phyloP scores from a whole-genome alignment of 495 filamentous ascomycete species.

The Emericellopsis terricola region DNA sequence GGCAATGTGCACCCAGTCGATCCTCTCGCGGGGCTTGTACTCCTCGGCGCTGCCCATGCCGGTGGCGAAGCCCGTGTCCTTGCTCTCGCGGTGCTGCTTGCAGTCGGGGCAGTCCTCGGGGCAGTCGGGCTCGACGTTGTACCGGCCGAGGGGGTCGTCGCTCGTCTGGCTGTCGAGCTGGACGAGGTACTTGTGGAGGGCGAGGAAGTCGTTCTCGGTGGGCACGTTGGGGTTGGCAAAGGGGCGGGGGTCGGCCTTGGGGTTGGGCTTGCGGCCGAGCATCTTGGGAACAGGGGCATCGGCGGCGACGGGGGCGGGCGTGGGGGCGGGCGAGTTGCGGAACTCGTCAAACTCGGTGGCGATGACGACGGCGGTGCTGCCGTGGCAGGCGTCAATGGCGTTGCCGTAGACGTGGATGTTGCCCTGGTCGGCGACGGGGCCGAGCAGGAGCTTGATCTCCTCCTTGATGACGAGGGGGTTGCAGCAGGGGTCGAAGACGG shows the following conservation, averaged over 20 bases:
- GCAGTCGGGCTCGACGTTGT: conserved; percentile 15
- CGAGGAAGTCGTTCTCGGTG: conserved; percentile 17
- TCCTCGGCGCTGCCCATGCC: conserved; percentile 6
- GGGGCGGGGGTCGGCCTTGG: conserved; percentile 8
- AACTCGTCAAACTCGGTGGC: conserved; percentile 53
- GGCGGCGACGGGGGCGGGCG: conserved; percentile 1
- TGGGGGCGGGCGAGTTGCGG: conserved; percentile 9
- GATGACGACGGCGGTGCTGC: conserved; percentile 35
- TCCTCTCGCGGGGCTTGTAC: conserved; percentile 9
- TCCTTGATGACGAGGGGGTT: conserved; percentile 18
- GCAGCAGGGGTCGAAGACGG: conserved; percentile 61
- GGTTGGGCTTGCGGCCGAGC: conserved; percentile 4
- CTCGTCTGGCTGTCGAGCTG: background rate
- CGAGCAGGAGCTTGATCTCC: conserved; percentile 22
- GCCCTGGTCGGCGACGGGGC: conserved; percentile 17
- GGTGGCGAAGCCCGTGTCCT: conserved; percentile 7
- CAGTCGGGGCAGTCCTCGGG: conserved; percentile 18
- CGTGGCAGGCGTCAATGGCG: conserved; percentile 33
- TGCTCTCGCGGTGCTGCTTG: conserved; percentile 8
- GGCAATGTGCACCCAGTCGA: conserved; percentile 36
- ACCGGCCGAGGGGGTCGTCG: conserved; percentile 12
- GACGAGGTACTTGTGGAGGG: conserved; percentile 13
- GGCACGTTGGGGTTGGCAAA: conserved; percentile 5
- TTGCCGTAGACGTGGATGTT: conserved; percentile 23
- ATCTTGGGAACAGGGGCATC: conserved; percentile 1